Evolutionary conservation across 257 asterid genomes (phyloP), one percentile per base, ranked within the genome.

Genomic region (Paraleonurus japonicus): DNA sequence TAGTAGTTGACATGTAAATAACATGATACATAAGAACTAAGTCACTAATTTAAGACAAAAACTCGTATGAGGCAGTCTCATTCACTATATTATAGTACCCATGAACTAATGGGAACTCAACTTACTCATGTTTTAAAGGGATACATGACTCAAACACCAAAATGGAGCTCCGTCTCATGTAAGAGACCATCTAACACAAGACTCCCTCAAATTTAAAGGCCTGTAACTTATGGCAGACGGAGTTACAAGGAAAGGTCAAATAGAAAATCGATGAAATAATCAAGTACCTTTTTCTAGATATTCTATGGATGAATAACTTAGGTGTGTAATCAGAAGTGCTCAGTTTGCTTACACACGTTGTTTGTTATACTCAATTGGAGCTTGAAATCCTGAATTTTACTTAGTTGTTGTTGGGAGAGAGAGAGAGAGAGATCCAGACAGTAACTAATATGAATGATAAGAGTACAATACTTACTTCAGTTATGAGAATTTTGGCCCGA

Each of bases 401-500:
- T 10, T 23, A 9, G 15, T 0, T 54, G 30, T 10, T 23, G n/a
- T n/a, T n/a, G n/a, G n/a, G n/a, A n/a, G n/a, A n/a, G n/a, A n/a
- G n/a, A n/a, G n/a, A n/a, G n/a, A n/a, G n/a, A n/a, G n/a, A 58
- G 62, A 41, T 24, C 33, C 20, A 1, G 32, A 58, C 2, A 16
- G 37, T 22, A 57, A 64, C 45, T 12, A 67, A 16, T 7, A 4
- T 30, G 15, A 64, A 71, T 24, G 65, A 30, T 5, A 55, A 72
- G 48, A 37, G 71, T 12, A 47, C 55, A 72, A 67, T 4, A 57
- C 22, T 83, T 85, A 94, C 99, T 82, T 94, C 99, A 65, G 96
- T 89, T 73, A 94, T 89, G 69, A 94, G 98, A 77, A 94, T 74
- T 82, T 94, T 94, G 67, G 99, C 96, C 28, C 99, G 87, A 84